Base-by-base conservation (phyloP, 495 filamentous ascomycete genomes). In the Pyrenopolyporus hunteri region DNA sequence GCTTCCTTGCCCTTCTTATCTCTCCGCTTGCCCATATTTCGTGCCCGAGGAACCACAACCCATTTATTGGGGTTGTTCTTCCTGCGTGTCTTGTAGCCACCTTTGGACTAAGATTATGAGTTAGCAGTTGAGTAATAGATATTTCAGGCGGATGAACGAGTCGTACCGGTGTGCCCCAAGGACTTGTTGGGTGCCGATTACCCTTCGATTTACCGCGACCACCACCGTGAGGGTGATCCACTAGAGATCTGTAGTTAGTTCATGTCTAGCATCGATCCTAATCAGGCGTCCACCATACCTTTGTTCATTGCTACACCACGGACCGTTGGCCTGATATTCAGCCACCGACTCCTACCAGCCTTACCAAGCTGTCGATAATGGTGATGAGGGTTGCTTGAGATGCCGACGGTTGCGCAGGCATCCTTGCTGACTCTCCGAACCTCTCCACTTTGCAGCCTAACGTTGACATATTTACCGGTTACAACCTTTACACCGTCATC, bases 201-300 rank as follows among this genome's bases (percentile, higher is more conserved):
- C 94, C 93, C 89, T 98, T 98, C 19, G 91, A 96, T 80, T 98
- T 98, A 72, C 94, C 94, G 79, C 95, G 83, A 72, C 94, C 94
- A 88, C 94, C 94, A 83, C 94, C 94, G 76, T 98, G 94, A 65
- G 94, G 93, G 84, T 98, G 94, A 64, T 98, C 95, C 59, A 78
- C 84, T 85, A 56, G 39, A 60, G 11, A 57, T 6, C 9, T 25
- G 14, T 4, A n/a, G 57, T 79, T 57, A 78, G 69, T 46, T 25
- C 20, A 32, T 43, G 39, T 57, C 35, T 7, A 2, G 23, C 9
- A 45, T 42, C 8, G 14, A 32, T 3, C 16, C 29, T 39, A 14
- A 16, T 20, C 17, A 1, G 17, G 16, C 20, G 31, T 31, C 10
- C 33, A 8, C 75, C 83, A 68, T 76, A 89, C 87, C 81, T 57